These are phyloP conservation scores for Solidago caesia DNA, from an alignment of 129 eudicot species.

Conservation along the genomic window DNA sequence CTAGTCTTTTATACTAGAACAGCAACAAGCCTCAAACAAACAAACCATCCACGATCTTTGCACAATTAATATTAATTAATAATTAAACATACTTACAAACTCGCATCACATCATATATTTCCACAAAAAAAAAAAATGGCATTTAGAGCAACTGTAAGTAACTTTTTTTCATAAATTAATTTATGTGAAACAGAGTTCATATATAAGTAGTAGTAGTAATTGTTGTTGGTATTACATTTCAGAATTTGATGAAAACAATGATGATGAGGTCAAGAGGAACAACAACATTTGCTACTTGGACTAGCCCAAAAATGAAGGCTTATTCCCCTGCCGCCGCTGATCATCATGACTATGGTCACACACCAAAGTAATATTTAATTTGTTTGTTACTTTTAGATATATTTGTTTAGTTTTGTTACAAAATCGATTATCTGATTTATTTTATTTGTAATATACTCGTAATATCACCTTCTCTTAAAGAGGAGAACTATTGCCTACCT, in stretches of 20 bases:
- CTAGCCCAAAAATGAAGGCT: constrained; percentile 45
- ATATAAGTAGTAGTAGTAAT: not conserved
- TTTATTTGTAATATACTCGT: no score
- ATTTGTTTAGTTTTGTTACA: no score
- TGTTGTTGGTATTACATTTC: not conserved
- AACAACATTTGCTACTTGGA: constrained; percentile 49
- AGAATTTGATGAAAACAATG: constrained; percentile 48
- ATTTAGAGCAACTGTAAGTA: constrained; percentile 48
- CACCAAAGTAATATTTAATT: constrained; percentile 22
- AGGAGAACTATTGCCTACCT: no score
- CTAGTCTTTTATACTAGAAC: no score
- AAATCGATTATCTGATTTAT: no score
- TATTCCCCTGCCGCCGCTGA: constrained; percentile 29
- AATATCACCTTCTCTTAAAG: no score
- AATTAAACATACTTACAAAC: not conserved
- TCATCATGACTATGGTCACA: constrained; percentile 17
- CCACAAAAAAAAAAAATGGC: constrained; percentile 32
- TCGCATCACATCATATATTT: not conserved
- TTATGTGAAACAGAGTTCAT: not conserved
- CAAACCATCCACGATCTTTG: not conserved
- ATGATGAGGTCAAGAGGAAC: constrained; percentile 29
- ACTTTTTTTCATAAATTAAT: not conserved
- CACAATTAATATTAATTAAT: not conserved
- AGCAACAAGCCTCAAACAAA: not conserved
- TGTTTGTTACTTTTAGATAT: no score